phyloP scores from a whole-genome alignment of 129 eudicot genomes.

The Lonicera japonica region DNA sequence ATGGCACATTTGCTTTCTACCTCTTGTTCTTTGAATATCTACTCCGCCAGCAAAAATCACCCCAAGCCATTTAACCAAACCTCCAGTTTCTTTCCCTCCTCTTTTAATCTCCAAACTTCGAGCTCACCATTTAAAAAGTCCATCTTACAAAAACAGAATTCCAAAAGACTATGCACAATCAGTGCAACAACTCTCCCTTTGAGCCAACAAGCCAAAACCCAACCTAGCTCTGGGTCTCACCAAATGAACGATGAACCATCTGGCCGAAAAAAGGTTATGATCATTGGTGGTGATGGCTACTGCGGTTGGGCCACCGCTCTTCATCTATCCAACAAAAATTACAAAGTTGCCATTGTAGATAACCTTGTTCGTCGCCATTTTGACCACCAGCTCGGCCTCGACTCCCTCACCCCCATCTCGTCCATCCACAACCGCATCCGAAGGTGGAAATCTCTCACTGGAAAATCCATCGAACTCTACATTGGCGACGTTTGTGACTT shows the following conservation, averaged over 20 bases:
- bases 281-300: conserved; percentile 98
- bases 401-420: conserved; percentile 84
- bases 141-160: conserved; percentile 16
- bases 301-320: conserved; percentile 99
- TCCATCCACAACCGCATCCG: conserved; percentile 87
- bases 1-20: conserved; percentile 71
- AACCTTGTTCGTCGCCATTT: conserved; percentile 88
- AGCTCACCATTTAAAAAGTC: conserved; percentile 25
- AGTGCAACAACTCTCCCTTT: conserved; percentile 52
- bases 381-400: conserved; percentile 96
- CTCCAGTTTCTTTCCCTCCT: conserved; percentile 20
- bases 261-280: conserved; percentile 62
- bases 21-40: conserved; percentile 45
- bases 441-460: conserved; percentile 81
- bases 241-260: conserved; percentile 33
- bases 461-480: conserved; percentile 59
- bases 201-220: conserved; percentile 41
- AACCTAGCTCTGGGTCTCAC: conserved; percentile 34
- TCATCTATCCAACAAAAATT: conserved; percentile 80
- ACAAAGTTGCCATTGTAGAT: conserved; percentile 92
- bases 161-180: conserved; percentile 26
- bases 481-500: conserved; percentile 95
- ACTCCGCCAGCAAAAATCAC: conserved; percentile 29
- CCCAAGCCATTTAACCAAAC: conserved; percentile 19
- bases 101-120: conserved; percentile 33